Conservation (phyloP, 768 basidiomycete species). For the Wakefieldia striispora region DNA sequence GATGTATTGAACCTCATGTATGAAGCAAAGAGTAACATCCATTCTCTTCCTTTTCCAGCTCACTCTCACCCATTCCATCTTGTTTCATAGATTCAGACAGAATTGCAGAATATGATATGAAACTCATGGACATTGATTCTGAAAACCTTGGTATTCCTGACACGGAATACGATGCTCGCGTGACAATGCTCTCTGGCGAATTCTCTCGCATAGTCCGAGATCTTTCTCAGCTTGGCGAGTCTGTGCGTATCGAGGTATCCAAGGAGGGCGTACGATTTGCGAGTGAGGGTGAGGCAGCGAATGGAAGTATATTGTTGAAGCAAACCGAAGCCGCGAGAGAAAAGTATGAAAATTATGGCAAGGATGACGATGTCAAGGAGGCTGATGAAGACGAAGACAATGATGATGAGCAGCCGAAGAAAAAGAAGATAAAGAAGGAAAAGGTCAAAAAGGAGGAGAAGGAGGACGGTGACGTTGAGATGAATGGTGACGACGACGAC, state of each 20-base stretch:
- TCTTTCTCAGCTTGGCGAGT: conserved; percentile 86
- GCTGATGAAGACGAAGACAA: conserved; percentile 40
- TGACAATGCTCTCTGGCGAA: conserved; percentile 82
- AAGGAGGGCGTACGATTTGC: conserved; percentile 95
- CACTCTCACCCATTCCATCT: background rate
- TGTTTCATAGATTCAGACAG: conserved; percentile 72
- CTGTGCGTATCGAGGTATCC: conserved; percentile 90
- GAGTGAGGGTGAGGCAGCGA: conserved; percentile 92
- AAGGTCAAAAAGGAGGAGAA: conserved; percentile 40
- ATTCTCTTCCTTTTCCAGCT: background rate
- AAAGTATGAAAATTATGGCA: conserved; percentile 39
- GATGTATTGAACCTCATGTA: conserved; percentile 88
- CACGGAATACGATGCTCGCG: conserved; percentile 93
- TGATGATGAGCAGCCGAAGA: conserved; percentile 26
- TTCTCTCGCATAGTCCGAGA: conserved; percentile 94
- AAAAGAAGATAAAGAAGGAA: conserved; percentile 35
- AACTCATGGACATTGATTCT: conserved; percentile 98
- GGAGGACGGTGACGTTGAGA: conserved; percentile 41
- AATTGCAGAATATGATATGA: conserved; percentile 98
- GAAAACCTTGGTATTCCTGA: conserved; percentile 95
- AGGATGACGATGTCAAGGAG: conserved; percentile 42
- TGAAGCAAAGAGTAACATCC: conserved; percentile 77
- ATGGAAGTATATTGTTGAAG: conserved; percentile 81
- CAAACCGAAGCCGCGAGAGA: conserved; percentile 58
- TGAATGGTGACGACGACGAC: conserved; percentile 49